Percentiles rank a stretch among this genome's conserved stretches.
Conservation (phyloP, 305 asterid genomes). For the Striga hermonthica region DNA sequence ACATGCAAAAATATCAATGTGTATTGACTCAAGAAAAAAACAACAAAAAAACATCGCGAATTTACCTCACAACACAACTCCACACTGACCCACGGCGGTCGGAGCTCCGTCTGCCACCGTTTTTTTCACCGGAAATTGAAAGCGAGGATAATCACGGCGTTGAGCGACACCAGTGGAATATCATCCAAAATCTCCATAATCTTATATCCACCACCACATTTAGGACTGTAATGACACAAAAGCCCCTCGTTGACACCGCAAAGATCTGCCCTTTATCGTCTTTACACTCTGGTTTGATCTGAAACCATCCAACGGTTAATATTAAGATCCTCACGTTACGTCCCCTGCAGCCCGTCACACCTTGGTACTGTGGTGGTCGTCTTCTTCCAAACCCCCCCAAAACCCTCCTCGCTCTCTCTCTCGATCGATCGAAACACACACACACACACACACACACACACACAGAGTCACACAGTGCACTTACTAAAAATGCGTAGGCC, state of each 20-base stretch:
- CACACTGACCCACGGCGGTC: neutral
- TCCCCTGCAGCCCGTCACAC: constrained; percentile 24
- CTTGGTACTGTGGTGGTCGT: neutral
- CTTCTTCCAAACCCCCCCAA: constrained; percentile 24
- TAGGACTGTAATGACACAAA: constrained; percentile 29
- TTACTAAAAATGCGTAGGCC: constrained; percentile 52
- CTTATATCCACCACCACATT: constrained; percentile 32
- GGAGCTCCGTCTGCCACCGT: constrained; percentile 22
- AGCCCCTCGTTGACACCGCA: constrained; percentile 12
- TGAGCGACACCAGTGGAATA: constrained; percentile 28
- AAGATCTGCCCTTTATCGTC: constrained; percentile 14
- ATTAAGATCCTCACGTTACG: constrained; percentile 15
- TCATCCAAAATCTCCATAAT: constrained; percentile 35
- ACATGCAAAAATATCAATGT: neutral
- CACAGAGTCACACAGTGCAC: neutral
- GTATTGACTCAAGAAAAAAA: neutral
- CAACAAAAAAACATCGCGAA: neutral
- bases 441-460: neutral
- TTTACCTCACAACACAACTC: neutral
- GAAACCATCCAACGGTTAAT: constrained; percentile 11
- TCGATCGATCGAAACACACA: neutral
- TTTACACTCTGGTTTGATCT: neutral
- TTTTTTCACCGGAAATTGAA: neutral
- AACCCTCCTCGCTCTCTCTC: constrained; percentile 18
- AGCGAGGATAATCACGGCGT: neutral